A percentile compares a stretch with the other conserved stretches of the same genome.
Conservation (phyloP, 352 stramenopile genomes). For the Saprolegnia parasitica region DNA sequence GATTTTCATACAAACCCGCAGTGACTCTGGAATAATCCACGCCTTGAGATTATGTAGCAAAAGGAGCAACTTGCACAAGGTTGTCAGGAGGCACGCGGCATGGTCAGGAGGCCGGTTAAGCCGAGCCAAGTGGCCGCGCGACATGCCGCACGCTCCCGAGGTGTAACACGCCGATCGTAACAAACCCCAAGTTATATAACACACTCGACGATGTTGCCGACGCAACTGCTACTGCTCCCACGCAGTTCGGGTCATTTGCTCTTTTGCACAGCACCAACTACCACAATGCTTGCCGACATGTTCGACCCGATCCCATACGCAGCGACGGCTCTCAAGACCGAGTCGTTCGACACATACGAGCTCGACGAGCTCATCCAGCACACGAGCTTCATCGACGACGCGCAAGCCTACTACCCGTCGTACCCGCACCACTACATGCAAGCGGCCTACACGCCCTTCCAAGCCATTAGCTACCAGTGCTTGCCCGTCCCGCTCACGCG, state of each 20-base stretch:
- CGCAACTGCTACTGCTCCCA: background rate
- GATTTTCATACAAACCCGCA: too few species aligned
- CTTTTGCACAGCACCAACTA: background rate
- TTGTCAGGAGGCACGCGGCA: background rate
- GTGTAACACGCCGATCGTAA: background rate
- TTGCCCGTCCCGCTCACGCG: background rate
- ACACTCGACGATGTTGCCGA: background rate
- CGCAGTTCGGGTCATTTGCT: background rate
- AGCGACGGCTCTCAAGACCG: background rate
- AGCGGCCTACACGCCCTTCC: background rate
- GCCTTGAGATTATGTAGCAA: background rate
- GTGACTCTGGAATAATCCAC: too few species aligned
- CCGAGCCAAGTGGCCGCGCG: background rate
- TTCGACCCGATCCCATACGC: background rate
- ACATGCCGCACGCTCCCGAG: background rate
- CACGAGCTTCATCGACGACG: background rate
- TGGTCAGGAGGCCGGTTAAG: too few species aligned
- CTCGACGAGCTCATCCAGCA: background rate
- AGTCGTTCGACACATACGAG: background rate
- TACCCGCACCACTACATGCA: background rate
- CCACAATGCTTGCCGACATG: background rate
- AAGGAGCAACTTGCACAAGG: background rate
- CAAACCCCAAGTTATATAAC: slow-evolving; percentile 1
- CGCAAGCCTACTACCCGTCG: background rate
- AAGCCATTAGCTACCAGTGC: background rate